phyloP scores from a whole-genome alignment of 495 filamentous ascomycete species.

The Xylaria palmicola region DNA sequence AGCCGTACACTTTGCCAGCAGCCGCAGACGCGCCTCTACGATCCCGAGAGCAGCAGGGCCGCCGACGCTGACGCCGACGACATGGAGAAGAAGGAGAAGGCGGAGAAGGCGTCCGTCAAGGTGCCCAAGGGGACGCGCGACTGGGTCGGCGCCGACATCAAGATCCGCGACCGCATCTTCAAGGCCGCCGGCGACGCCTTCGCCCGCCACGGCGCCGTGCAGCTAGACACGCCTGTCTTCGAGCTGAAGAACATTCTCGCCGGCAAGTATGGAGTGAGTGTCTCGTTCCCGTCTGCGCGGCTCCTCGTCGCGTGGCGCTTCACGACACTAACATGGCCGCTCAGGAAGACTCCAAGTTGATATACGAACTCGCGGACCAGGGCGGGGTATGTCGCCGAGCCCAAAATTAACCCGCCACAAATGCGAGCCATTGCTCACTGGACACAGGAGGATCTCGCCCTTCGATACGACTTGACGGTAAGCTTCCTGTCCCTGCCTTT shows the following conservation, averaged over 20 bases:
- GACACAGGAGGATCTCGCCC: slow-evolving; percentile 23
- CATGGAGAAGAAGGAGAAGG: slow-evolving; percentile 14
- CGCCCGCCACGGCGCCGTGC: slow-evolving; percentile 80
- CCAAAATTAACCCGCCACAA: not conserved
- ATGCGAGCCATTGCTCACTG: not conserved
- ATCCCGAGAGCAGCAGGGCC: not conserved
- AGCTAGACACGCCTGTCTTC: slow-evolving; percentile 83
- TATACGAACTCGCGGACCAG: slow-evolving; percentile 84
- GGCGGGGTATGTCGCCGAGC: slow-evolving; percentile 76
- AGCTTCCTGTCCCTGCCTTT: not conserved
- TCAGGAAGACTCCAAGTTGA: slow-evolving; percentile 80
- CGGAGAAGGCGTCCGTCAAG: slow-evolving; percentile 15
- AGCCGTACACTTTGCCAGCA: not conserved
- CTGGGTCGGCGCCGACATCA: slow-evolving; percentile 68
- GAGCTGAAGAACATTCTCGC: slow-evolving; percentile 76
- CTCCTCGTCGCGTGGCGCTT: not conserved
- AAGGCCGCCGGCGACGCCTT: slow-evolving; percentile 79
- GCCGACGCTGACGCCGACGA: not conserved
- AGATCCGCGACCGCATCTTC: slow-evolving; percentile 82
- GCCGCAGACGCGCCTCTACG: not conserved
- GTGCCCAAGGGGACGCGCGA: slow-evolving; percentile 25
- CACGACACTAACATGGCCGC: not conserved
- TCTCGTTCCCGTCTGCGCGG: not conserved
- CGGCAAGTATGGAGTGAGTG: slow-evolving; percentile 74
- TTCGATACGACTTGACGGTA: slow-evolving; percentile 86